Conservation (phyloP, 108 stramenopile species). For the Discostella pseudostelligera region DNA sequence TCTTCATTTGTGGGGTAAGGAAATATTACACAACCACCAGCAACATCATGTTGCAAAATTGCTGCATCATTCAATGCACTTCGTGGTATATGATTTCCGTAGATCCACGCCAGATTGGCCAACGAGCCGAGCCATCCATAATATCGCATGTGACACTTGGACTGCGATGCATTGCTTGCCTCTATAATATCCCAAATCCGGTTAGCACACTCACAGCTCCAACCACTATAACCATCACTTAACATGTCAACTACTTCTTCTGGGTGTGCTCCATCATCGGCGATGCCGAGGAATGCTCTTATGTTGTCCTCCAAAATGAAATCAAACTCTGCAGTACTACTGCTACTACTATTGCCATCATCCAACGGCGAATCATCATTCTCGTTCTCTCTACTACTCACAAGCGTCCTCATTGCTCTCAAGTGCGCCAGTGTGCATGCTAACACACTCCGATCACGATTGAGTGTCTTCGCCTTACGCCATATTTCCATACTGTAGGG, state of each 20-base stretch:
- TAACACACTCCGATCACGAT: constrained; percentile 76
- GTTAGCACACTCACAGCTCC: constrained; percentile 55
- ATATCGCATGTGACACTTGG: constrained; percentile 71
- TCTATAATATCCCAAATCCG: constrained; percentile 63
- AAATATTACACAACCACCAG: constrained; percentile 28
- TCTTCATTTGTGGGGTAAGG: constrained; percentile 69
- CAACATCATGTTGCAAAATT: constrained; percentile 1
- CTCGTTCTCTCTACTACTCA: constrained; percentile 16
- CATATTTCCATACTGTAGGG: constrained; percentile 82
- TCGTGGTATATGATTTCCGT: constrained; percentile 56
- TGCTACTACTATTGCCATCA: neutral
- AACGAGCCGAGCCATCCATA: constrained; percentile 81
- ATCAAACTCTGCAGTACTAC: constrained; percentile 54
- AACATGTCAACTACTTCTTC: too few relatives aligned
- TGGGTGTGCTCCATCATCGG: neutral
- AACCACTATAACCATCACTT: constrained; percentile 9
- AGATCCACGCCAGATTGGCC: constrained; percentile 74
- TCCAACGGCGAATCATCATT: neutral
- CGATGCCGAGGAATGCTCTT: constrained; percentile 47
- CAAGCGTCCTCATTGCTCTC: constrained; percentile 70
- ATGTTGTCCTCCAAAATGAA: constrained; percentile 90
- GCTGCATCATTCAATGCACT: constrained; percentile 20
- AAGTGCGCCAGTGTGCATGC: constrained; percentile 84
- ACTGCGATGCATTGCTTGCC: constrained; percentile 22
- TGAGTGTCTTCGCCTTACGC: constrained; percentile 77